phyloP scores from a whole-genome alignment of 225 moss, liverwort and hornwort genomes.

The Takakia lepidozioides region DNA sequence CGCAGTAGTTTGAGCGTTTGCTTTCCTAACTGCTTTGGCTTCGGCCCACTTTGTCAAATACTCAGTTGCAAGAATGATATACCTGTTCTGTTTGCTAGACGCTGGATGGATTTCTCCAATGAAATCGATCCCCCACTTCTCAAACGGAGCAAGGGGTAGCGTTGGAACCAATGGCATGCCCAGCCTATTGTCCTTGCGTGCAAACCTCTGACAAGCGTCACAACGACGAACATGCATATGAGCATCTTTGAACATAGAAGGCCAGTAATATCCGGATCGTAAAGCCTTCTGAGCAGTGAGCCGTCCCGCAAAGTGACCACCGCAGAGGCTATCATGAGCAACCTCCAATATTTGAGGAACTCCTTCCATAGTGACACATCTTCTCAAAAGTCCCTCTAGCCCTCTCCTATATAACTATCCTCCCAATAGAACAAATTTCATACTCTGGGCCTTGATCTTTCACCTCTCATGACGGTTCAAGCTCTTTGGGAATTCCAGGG shows the following conservation, averaged over 20 bases:
- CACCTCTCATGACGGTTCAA: background rate
- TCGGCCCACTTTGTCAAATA: too few species aligned
- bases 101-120: too few species aligned
- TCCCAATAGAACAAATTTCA: background rate
- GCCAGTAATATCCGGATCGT: background rate
- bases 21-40: too few species aligned
- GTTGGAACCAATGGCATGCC: background rate
- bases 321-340: background rate
- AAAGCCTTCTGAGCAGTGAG: background rate
- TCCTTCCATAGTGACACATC: background rate
- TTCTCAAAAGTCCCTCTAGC: too few species aligned
- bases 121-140: constrained; percentile 1
- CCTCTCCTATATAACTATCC: background rate
- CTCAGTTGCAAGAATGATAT: too few species aligned
- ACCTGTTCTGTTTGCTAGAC: too few species aligned
- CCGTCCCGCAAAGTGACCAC: background rate
- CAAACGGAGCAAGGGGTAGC: background rate
- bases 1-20: too few species aligned
- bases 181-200: background rate
- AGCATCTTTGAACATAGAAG: background rate
- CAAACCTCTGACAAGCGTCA: background rate
- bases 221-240: background rate
- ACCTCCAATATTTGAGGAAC: background rate
- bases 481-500: background rate
- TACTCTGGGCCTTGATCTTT: background rate